Base-by-base conservation (phyloP, 1,284 basidiomycete species). In the Pholiota adiposa region DNA sequence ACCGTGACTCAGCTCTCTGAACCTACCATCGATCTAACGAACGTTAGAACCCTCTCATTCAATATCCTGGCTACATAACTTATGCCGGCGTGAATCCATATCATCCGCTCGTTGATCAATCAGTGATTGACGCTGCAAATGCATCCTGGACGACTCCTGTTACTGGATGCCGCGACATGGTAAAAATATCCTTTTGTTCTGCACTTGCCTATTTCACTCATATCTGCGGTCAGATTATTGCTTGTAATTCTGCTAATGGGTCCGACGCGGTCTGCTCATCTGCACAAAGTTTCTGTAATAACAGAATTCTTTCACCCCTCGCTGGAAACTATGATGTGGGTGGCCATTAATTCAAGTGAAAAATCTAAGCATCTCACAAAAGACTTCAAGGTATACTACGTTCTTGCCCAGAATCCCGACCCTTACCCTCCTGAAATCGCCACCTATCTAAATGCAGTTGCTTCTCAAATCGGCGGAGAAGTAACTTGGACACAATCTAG, bases 81-180 rank as follows among this genome's bases (percentile, higher is more conserved):
- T 87, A 87, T 67, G 81, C 85, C 9, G 76, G 70, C 4, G 78
- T 71, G 19, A 87, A 87, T 67, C 77, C 83, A 56, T 88, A 87
- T 66, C 81, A 85, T 62, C 71, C 81, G 2, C 72, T 86, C 6
- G 83, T 84, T 12, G 78, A 76, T 4, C 41, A 67, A 2, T 72
- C 75, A 4, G 71, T 70, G 0, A 77, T 86, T 43, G 62, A 69
- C 3, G 61, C 64, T 0, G 84, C 80, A 5, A 82, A 81, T 57
- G 74, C 65, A 1, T 75, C 79, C 16, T 86, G 79, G 77, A 77
- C 73, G 33, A 62, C 73, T 29, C 68, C 77, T 0, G 74, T 59
- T 2, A 64, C 73, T 16, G 85, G 85, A 8, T 88, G 86, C 67
- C 72, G 73, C 51, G 79, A 76, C 43, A 76, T 78, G 74, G 82